These are phyloP conservation scores for Carex pumila DNA, from an alignment of 176 grass and related monocot species.

Conservation along the genomic window DNA sequence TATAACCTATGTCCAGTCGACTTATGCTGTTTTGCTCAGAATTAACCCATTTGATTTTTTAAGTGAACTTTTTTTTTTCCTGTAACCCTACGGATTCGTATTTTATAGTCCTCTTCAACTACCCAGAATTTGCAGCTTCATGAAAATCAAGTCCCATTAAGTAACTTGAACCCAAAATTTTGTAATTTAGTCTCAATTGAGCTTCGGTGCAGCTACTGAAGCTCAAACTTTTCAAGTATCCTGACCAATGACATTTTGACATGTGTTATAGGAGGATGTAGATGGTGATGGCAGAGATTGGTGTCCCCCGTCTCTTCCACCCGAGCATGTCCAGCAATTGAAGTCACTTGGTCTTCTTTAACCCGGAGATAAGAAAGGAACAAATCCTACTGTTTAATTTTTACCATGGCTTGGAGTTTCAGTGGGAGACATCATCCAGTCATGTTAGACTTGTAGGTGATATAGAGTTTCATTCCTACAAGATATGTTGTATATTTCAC, in stretches of 20 bases:
- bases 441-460: neutral
- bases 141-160: neutral
- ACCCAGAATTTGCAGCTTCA: neutral
- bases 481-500: slow-evolving; percentile 18
- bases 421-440: neutral
- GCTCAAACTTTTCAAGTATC: neutral
- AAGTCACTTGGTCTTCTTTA: slow-evolving; percentile 82
- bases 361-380: neutral
- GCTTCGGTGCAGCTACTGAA: neutral
- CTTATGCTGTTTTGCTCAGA: neutral
- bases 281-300: slow-evolving; percentile 61
- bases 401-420: neutral
- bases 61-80: neutral
- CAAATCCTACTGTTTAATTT: neutral
- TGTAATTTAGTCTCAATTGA: neutral
- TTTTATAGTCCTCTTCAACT: neutral
- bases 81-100: neutral
- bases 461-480: slow-evolving; percentile 23
- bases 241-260: neutral
- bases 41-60: neutral
- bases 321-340: slow-evolving; percentile 69
- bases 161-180: neutral
- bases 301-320: slow-evolving; percentile 57
- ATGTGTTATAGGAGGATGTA: slow-evolving; percentile 59
- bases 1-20: too few species aligned